A percentile compares a stretch with the other conserved stretches of the same genome.
phyloP scores from a whole-genome alignment of 352 stramenopile genomes.

The Globisporangium lucens region DNA sequence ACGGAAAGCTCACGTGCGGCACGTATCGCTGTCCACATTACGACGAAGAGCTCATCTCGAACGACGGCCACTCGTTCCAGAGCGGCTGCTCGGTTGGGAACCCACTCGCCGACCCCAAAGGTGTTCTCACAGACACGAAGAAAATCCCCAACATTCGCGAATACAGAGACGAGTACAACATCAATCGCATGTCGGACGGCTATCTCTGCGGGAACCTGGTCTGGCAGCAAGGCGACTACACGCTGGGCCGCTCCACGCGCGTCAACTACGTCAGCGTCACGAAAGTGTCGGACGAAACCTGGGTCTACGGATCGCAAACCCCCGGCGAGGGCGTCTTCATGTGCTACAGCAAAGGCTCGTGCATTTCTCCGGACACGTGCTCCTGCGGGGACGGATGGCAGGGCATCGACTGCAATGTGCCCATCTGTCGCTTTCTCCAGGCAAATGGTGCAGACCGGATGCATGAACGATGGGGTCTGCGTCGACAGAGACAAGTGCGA shows the following conservation, averaged over 20 bases:
- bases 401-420: conserved; percentile 94
- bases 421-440: conserved; percentile 87
- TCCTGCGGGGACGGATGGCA: conserved; percentile 90
- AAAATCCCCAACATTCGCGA: conserved; percentile 51
- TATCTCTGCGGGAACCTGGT: conserved; percentile 85
- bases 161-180: conserved; percentile 58
- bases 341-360: conserved; percentile 93
- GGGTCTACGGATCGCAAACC: conserved; percentile 50
- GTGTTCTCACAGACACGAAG: conserved; percentile 26
- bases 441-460: conserved; percentile 70
- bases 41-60: conserved; percentile 86
- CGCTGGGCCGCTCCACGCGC: conserved; percentile 63
- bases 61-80: conserved; percentile 93
- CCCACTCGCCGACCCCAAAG: conserved; percentile 47
- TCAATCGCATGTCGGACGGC: conserved; percentile 47
- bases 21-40: conserved; percentile 81
- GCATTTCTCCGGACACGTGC: conserved; percentile 90
- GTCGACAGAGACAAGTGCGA: conserved; percentile 89
- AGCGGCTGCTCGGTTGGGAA: conserved; percentile 87
- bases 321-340: conserved; percentile 93
- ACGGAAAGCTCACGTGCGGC: conserved; percentile 33
- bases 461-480: conserved; percentile 93
- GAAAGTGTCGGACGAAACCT: conserved; percentile 64
- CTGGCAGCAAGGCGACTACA: conserved; percentile 94
- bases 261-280: conserved; percentile 94